Conservation (phyloP, 257 asterid genomes). For the Capsicum chinense region DNA sequence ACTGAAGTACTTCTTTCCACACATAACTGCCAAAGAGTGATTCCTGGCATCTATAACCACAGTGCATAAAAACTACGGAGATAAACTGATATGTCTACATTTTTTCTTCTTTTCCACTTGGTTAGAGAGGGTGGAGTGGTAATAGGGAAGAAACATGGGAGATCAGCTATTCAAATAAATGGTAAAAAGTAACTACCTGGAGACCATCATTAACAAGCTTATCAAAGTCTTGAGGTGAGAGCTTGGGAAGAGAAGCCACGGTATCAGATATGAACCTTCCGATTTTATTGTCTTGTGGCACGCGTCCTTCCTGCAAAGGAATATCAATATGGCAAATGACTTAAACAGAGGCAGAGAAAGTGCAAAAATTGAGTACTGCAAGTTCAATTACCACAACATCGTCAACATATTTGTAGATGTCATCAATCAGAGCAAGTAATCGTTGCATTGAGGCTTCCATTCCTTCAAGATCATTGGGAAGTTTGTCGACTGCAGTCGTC, state of each 20-base stretch:
- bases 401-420: conserved; percentile 81
- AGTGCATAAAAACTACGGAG: background rate
- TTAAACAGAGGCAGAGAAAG: background rate
- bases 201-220: conserved; percentile 56
- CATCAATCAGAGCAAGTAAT: conserved; percentile 81
- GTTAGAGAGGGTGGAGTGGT: background rate
- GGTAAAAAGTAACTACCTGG: conserved; percentile 56
- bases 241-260: conserved; percentile 70
- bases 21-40: background rate
- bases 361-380: background rate
- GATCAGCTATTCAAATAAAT: background rate
- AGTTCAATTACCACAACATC: conserved; percentile 76
- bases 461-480: conserved; percentile 93
- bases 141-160: background rate
- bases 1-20: background rate
- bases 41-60: conserved; percentile 14
- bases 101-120: background rate
- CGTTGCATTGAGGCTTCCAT: conserved; percentile 95
- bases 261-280: conserved; percentile 78
- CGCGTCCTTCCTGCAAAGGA: conserved; percentile 70
- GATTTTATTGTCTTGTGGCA: conserved; percentile 65
- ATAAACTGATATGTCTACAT: background rate
- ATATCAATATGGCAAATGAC: background rate
- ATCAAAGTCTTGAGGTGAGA: conserved; percentile 57
- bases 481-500: conserved; percentile 80